phyloP scores from a whole-genome alignment of 371 early-diverging fungal genomes.

The Batkoa obscura region DNA sequence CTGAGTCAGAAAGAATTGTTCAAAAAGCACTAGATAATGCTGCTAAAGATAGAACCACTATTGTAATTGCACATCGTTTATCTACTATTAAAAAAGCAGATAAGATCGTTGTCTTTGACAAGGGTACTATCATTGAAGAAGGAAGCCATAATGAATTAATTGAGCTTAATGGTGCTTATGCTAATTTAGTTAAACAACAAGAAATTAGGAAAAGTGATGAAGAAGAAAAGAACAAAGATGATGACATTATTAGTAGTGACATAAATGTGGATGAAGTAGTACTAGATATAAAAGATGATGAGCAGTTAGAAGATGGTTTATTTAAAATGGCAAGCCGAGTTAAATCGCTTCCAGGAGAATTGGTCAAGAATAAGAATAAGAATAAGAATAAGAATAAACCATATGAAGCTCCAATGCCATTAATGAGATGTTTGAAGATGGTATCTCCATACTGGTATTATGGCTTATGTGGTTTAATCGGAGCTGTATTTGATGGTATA shows the following conservation, averaged over 20 bases:
- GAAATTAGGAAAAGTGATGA: conserved; percentile 22
- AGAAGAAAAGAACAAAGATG: not conserved
- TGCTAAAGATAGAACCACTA: conserved; percentile 55
- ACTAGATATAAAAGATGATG: not conserved
- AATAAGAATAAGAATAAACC: not conserved
- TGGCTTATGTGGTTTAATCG: not conserved
- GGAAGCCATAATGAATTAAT: conserved; percentile 48
- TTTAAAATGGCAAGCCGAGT: no score
- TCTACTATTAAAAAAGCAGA: conserved; percentile 66
- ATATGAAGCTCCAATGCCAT: not conserved
- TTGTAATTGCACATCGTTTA: conserved; percentile 83
- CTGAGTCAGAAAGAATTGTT: conserved; percentile 59
- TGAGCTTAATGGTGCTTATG: conserved; percentile 25
- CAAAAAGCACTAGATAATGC: conserved; percentile 64
- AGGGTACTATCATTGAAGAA: conserved; percentile 48
- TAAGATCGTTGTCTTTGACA: conserved; percentile 56
- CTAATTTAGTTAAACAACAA: conserved; percentile 31
- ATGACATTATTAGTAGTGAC: conserved; percentile 2
- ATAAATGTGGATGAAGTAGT: not conserved
- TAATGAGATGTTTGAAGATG: not conserved
- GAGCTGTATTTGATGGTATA: not conserved
- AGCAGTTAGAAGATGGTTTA: no score
- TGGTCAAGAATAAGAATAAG: not conserved
- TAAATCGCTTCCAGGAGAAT: no score
- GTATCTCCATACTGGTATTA: not conserved